phyloP scores from a whole-genome alignment of 2,329 filamentous ascomycete genomes.

The Venturia nashicola region DNA sequence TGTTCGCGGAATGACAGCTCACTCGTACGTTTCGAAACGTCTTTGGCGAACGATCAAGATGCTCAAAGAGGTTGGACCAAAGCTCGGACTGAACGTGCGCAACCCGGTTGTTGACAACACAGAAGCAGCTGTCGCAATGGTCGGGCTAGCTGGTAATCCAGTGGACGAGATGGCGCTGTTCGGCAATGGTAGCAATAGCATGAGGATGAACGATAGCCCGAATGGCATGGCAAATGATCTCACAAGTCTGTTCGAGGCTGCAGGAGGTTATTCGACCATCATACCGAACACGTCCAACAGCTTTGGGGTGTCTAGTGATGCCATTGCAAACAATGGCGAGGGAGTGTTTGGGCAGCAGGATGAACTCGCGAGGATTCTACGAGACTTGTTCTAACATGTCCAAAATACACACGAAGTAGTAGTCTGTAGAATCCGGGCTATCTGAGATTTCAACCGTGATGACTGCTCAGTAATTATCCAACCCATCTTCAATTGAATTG shows the following conservation, averaged over 20 bases:
- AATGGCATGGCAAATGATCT: constrained; percentile 52
- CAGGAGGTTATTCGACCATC: constrained; percentile 32
- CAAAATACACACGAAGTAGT: too few species aligned
- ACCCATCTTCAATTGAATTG: too few species aligned
- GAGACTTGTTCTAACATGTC: constrained; percentile 40
- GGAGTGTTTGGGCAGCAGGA: constrained; percentile 42
- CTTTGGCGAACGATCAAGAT: constrained; percentile 62
- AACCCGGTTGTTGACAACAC: constrained; percentile 26
- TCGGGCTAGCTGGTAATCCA: constrained; percentile 49
- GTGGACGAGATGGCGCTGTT: constrained; percentile 45
- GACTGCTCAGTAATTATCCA: too few species aligned
- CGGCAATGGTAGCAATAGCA: constrained; percentile 14
- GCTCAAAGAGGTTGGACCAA: constrained; percentile 59
- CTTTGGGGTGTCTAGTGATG: constrained; percentile 23
- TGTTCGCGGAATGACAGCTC: constrained; percentile 58
- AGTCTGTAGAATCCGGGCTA: too few species aligned
- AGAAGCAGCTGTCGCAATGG: constrained; percentile 53
- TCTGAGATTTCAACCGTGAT: too few species aligned
- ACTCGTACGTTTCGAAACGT: constrained; percentile 59
- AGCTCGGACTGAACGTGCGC: constrained; percentile 46
- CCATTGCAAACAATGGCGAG: constrained; percentile 31
- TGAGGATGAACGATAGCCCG: constrained; percentile 34
- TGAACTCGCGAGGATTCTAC: constrained; percentile 46
- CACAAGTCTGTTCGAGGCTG: constrained; percentile 51
- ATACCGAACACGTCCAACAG: constrained; percentile 27